Base-by-base conservation (phyloP, 2,329 filamentous ascomycete genomes). In the Exophiala phaeomuriformis region DNA sequence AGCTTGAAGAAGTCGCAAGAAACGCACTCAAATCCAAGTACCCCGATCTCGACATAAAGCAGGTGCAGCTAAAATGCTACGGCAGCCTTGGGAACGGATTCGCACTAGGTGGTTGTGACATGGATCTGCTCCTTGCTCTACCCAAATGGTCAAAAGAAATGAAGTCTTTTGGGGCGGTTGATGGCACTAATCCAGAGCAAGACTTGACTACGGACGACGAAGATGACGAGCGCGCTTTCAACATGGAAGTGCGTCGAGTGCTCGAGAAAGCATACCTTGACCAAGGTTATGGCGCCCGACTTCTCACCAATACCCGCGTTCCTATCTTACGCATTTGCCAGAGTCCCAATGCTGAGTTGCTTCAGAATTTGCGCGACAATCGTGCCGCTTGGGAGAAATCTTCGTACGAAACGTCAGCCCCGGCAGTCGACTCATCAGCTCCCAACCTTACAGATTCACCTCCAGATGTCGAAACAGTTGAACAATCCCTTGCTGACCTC, bases 301-400 rank as follows among this genome's bases (percentile, higher is more conserved):
- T 95, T 2, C 75, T 95, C 2, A 86, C 85, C 1, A 81, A 83
- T 50, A 93, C 89, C 1, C 78, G 89, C 57, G 85, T 95, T 2
- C 88, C 90, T 0, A 94, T 95, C 60, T 84, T 95, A 66, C 93
- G 94, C 66, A 77, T 95, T 10, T 95, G 89, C 64, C 78, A 91
- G 66, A 78, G 72, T 40, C 89, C 89, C 1, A 76, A 79, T 0
- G 69, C 77, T 1, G 74, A 78, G 52, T 74, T 94, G 1, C 78
- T 78, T 9, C 66, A 72, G 6, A 81, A 80, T 52, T 75, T 94
- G 3, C 64, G 79, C 3, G 77, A 82, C 33, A 84, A 86, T 63
- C 79, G 86, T 40, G 46, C 59, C 50, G 52, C 57, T 30, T 55
- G 58, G 55, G 52, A 65, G 30, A 33, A 50, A 28, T 46, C 50